Evolutionary conservation across 139 green algal genomes (phyloP).

Genomic region (Diplosphaera chodatii): DNA sequence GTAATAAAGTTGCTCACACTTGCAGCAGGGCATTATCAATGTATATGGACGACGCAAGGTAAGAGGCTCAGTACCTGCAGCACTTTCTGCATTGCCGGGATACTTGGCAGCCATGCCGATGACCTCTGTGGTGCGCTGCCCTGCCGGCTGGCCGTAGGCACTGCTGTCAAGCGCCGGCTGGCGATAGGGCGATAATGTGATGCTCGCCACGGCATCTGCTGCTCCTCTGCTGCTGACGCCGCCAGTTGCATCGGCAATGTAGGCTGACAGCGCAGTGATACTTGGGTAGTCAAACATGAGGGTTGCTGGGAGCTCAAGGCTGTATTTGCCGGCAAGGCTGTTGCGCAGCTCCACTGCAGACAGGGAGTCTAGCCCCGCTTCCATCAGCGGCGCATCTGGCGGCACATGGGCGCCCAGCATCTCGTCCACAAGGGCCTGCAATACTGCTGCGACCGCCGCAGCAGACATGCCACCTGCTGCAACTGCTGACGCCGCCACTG

Average conservation of each 20-base stretch:
- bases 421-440: constrained; percentile 4
- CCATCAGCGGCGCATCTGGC: constrained; percentile 43
- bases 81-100: not conserved
- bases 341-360: constrained; percentile 42
- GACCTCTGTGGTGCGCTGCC: not conserved
- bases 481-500: not conserved
- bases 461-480: not conserved
- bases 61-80: not conserved
- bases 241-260: constrained; percentile 1
- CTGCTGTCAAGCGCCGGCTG: not conserved
- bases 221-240: not conserved
- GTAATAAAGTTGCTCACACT: no score
- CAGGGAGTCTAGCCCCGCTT: constrained; percentile 62
- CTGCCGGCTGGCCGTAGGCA: not conserved
- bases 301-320: constrained; percentile 17
- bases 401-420: constrained; percentile 18
- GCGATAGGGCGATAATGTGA: not conserved
- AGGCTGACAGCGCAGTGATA: constrained; percentile 17
- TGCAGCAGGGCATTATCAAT: no score
- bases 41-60: no score
- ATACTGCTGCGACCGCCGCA: not conserved
- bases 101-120: constrained; percentile 3
- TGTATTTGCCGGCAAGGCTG: not conserved
- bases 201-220: not conserved
- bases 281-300: constrained; percentile 35